Conservation (phyloP, 805 yeast genomes). For the Candida glaebosa region DNA sequence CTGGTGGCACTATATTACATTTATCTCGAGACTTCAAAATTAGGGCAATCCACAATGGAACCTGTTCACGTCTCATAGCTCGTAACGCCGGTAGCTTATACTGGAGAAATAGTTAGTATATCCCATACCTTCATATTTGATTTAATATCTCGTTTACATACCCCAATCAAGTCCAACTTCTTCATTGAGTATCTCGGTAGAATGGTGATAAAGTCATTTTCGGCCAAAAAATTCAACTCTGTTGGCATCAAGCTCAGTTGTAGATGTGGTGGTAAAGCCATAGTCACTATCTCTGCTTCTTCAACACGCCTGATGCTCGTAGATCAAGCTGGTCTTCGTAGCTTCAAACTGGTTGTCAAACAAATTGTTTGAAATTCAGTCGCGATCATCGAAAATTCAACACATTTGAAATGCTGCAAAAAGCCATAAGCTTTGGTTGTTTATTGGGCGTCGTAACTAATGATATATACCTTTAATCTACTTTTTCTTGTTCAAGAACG, state of each 20-base stretch:
- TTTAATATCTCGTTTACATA: slow-evolving; percentile 36
- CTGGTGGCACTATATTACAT: slow-evolving; percentile 82
- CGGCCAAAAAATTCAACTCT: slow-evolving; percentile 82
- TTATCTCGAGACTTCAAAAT: slow-evolving; percentile 79
- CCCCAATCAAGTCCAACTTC: slow-evolving; percentile 62
- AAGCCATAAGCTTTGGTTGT: background rate
- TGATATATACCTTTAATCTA: too few relatives aligned
- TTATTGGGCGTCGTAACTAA: background rate
- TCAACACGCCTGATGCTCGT: too few relatives aligned
- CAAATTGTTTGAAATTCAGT: too few relatives aligned
- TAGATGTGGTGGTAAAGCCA: slow-evolving; percentile 61
- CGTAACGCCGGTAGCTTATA: slow-evolving; percentile 53
- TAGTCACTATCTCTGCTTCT: slow-evolving; percentile 17
- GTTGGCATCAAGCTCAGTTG: slow-evolving; percentile 62
- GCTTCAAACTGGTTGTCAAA: background rate
- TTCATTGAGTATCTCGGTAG: slow-evolving; percentile 77
- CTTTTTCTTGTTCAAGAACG: slow-evolving; percentile 19
- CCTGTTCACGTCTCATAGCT: slow-evolving; percentile 64
- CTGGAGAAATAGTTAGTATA: slow-evolving; percentile 21
- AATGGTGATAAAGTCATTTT: slow-evolving; percentile 67
- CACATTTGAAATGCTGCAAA: background rate
- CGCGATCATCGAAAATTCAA: background rate
- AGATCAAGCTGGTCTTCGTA: too few relatives aligned
- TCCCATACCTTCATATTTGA: too few relatives aligned
- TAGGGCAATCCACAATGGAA: slow-evolving; percentile 88